Base-by-base conservation (phyloP, 2,329 filamentous ascomycete genomes). In the Leptosphaerulina australis region DNA sequence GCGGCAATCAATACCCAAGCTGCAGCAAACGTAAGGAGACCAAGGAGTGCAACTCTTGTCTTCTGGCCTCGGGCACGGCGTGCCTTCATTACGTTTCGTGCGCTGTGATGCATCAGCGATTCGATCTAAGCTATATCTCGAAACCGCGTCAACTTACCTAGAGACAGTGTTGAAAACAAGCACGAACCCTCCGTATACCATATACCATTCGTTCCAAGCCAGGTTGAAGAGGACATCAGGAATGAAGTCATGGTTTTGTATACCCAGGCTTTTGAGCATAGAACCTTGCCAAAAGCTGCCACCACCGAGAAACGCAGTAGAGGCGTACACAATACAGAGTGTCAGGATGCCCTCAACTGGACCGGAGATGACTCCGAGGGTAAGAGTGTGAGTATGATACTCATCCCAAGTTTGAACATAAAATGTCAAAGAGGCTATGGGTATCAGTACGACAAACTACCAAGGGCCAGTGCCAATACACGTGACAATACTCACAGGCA, bases 321-420 rank as follows among this genome's bases (percentile, higher is more conserved):
- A 77, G 26, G 85, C 83, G 73, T 94, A 97, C 52, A 99, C 86
- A 46, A 83, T 70, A 64, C 90, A 87, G 15, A 99, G 81, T 30
- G 90, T 91, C 36, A 97, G 76, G 47, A 99, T 88, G 41, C 94
- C 94, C 76, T 99, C 94, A 28, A 99, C 94, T 3, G 94, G 94
- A 0, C 94, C 94, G 58, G 93, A 97, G 60, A 99, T 82, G 56
- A 97, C 78, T 51, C 94, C 94, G 5, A 99, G 83, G 1, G 91
- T 97, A 37, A 99, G 83, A 3, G 92, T 94, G 74, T 97, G 92
- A 41, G 94, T 99, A 77, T 97, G 93, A 76, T 97, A 99, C 73
- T 97, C 94, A 69, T 99, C 94, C 94, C 94, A 99, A 25, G 94
- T 97, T 73, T 97, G 94, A 31, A 97, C 88, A 74, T 97, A 97